A percentile compares a stretch with the other conserved stretches of the same genome.
Evolutionary conservation across 306 rosid species (phyloP).

Genomic region (Glycine tomentella): DNA sequence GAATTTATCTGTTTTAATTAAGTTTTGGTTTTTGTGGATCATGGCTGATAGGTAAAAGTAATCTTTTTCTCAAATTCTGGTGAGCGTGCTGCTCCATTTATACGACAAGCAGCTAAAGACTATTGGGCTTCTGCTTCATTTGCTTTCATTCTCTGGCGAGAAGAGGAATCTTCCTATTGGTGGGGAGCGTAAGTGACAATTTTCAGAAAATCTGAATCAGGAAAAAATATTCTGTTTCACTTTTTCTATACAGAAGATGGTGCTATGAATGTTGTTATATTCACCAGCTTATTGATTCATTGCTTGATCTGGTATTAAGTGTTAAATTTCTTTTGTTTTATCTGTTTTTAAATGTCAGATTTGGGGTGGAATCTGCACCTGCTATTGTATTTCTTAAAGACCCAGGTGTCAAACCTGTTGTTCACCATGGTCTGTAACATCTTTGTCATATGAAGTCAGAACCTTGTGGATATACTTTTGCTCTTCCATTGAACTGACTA

Average conservation of each 20-base stretch:
- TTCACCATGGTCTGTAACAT: constrained; percentile 70
- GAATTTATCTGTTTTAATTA: constrained; percentile 34
- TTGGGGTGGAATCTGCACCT: constrained; percentile 93
- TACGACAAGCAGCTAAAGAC: constrained; percentile 78
- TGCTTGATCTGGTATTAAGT: constrained; percentile 33
- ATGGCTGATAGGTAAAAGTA: constrained; percentile 75
- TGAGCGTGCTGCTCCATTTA: constrained; percentile 86
- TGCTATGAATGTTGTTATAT: constrained; percentile 33
- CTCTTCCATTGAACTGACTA: constrained; percentile 42
- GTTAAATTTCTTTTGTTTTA: constrained; percentile 9
- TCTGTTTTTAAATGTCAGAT: constrained; percentile 57
- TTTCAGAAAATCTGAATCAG: constrained; percentile 9
- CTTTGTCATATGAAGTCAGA: constrained; percentile 29
- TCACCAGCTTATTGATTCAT: constrained; percentile 15
- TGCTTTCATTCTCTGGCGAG: constrained; percentile 88
- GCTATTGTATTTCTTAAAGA: constrained; percentile 89
- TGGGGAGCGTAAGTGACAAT: constrained; percentile 69
- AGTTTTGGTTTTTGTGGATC: constrained; percentile 39
- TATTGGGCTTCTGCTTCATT: constrained; percentile 82
- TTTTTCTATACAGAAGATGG: constrained; percentile 25
- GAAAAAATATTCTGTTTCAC: constrained; percentile 11
- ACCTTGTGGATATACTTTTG: constrained; percentile 33
- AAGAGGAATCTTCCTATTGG: constrained; percentile 92
- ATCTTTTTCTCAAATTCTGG: constrained; percentile 77
- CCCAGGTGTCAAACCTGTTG: constrained; percentile 89